A percentile compares a stretch with the other conserved stretches of the same genome.
These are phyloP conservation scores for Saccharum officinarum DNA, from an alignment of 176 grass and related monocot genomes.

Conservation along the genomic window DNA sequence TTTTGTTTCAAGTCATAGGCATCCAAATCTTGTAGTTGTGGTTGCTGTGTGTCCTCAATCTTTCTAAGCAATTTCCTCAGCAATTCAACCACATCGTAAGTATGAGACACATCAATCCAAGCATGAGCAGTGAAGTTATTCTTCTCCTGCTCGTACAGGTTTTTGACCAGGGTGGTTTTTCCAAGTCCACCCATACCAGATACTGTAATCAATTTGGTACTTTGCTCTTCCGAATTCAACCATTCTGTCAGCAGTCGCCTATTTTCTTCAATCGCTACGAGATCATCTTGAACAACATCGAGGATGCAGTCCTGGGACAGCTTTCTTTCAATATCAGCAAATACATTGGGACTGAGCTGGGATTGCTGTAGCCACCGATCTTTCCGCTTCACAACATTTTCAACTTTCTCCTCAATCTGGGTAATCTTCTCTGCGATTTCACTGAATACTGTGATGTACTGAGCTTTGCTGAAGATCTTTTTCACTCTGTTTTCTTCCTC, in stretches of 20 bases:
- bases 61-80: neutral
- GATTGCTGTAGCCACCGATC: neutral
- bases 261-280: neutral
- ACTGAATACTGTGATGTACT: neutral
- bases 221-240: neutral
- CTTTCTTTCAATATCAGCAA: slow-evolving; percentile 3
- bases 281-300: neutral
- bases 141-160: neutral
- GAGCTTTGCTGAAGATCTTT: neutral
- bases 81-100: neutral
- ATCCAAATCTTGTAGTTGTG: neutral
- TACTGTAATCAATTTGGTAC: neutral
- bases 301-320: neutral
- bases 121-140: neutral
- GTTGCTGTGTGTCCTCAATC: neutral
- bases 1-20: neutral
- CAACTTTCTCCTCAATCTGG: neutral
- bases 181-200: neutral
- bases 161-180: neutral
- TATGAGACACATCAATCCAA: neutral
- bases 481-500: neutral
- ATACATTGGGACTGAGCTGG: neutral
- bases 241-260: neutral
- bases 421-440: neutral
- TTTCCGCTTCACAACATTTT: neutral